Evolutionary conservation across 805 yeast species (phyloP).

Genomic region (Monosporozyma aquatica): DNA sequence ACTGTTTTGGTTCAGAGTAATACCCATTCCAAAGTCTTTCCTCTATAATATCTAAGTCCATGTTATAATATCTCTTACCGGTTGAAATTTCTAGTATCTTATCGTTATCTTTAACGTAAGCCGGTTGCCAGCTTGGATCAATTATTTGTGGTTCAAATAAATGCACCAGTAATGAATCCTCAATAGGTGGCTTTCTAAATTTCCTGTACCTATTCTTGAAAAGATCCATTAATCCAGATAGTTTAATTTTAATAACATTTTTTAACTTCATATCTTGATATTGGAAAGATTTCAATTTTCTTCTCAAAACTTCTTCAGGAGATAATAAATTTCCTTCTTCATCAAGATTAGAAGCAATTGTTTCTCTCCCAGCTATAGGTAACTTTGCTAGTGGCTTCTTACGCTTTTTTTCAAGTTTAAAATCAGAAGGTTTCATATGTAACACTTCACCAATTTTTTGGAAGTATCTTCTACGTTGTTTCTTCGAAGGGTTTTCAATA

Average conservation of each 20-base stretch:
- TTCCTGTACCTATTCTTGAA: constrained; percentile 81
- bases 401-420: constrained; percentile 50
- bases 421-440: constrained; percentile 59
- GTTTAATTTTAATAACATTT: constrained; percentile 73
- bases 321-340: constrained; percentile 27
- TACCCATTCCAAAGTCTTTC: constrained; percentile 96
- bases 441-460: constrained; percentile 44
- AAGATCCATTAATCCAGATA: constrained; percentile 81
- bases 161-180: constrained; percentile 63
- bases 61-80: constrained; percentile 66
- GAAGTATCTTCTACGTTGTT: constrained; percentile 52
- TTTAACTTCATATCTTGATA: constrained; percentile 73
- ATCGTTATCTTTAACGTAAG: constrained; percentile 48
- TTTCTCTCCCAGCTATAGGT: constrained; percentile 28
- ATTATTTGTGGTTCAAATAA: constrained; percentile 54
- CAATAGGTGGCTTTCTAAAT: constrained; percentile 84
- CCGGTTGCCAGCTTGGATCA: constrained; percentile 32
- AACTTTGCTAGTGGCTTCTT: constrained; percentile 34
- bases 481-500: constrained; percentile 39
- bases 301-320: constrained; percentile 30
- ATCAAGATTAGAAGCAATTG: constrained; percentile 11
- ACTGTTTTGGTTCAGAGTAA: constrained; percentile 88
- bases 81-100: constrained; percentile 76
- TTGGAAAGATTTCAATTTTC: constrained; percentile 37
- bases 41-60: constrained; percentile 90